Conservation (phyloP, 1,284 basidiomycete genomes). For the Trichosporon faecale region DNA sequence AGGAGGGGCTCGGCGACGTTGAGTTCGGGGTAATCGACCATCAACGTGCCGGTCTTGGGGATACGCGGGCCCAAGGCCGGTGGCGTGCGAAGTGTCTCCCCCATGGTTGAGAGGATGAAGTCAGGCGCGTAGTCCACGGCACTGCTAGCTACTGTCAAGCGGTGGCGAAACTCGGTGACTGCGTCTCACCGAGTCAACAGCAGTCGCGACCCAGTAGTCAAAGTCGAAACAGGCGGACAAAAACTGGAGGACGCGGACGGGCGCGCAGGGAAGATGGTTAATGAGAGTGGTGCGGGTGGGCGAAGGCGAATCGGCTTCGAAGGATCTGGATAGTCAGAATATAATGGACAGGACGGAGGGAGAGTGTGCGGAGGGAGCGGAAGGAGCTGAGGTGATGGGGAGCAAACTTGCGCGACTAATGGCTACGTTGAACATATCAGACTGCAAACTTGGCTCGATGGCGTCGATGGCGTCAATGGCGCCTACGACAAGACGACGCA, state of each 20-base stretch:
- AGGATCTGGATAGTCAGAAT: background rate
- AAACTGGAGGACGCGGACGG: background rate
- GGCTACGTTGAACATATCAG: background rate
- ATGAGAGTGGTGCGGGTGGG: background rate
- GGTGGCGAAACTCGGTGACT: background rate
- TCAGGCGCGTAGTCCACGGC: background rate
- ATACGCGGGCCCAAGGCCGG: background rate
- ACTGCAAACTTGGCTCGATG: background rate
- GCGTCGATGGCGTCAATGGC: conserved; percentile 9
- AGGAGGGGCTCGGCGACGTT: conserved; percentile 11
- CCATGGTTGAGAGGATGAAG: background rate
- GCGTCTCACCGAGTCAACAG: background rate
- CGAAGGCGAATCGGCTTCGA: background rate
- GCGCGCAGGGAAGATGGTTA: background rate
- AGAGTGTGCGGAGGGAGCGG: background rate
- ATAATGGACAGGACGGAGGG: background rate
- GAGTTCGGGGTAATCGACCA: conserved; percentile 3
- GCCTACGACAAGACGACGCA: background rate
- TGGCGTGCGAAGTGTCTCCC: background rate
- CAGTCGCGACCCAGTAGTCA: background rate
- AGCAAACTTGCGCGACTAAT: background rate
- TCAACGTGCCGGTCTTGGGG: background rate
- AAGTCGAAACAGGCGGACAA: background rate
- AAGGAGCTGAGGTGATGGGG: background rate
- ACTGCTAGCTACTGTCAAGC: background rate